Conservation (phyloP, 2,329 filamentous ascomycete genomes). For the Calonectria ilicicola region DNA sequence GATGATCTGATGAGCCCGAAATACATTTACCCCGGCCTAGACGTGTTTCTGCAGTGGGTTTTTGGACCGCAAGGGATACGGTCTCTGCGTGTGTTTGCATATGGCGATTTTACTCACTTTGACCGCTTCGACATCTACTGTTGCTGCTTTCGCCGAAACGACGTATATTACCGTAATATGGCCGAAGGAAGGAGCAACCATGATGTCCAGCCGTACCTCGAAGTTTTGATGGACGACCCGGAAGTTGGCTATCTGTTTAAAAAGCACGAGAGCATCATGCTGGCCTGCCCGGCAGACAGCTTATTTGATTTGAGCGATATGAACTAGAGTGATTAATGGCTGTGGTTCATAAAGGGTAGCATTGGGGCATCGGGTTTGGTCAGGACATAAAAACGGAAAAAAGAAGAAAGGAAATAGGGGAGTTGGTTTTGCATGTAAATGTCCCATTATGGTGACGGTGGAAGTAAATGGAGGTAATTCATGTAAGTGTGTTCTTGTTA, state of each 20-base stretch:
- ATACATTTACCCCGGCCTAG: not conserved
- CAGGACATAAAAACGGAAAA: not conserved
- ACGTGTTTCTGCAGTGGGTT: not conserved
- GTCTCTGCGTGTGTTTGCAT: not conserved
- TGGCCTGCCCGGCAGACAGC: not conserved
- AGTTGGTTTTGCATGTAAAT: not conserved
- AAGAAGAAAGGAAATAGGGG: not conserved
- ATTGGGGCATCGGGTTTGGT: not conserved
- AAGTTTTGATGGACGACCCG: not conserved
- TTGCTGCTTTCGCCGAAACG: not conserved
- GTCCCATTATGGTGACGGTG: not conserved
- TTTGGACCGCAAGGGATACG: not conserved
- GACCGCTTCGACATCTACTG: not conserved
- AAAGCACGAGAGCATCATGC: not conserved
- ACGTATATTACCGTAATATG: not conserved
- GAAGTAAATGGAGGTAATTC: no score
- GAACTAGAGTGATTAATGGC: not conserved
- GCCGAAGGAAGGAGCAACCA: not conserved
- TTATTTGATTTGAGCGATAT: not conserved
- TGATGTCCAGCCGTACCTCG: not conserved
- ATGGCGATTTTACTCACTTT: not conserved
- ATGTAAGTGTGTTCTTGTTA: no score
- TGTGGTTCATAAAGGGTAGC: not conserved
- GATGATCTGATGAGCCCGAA: not conserved
- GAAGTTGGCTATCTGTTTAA: not conserved